Base-by-base conservation (phyloP, 2,329 filamentous ascomycete genomes). In the Exophiala alcalophila region DNA sequence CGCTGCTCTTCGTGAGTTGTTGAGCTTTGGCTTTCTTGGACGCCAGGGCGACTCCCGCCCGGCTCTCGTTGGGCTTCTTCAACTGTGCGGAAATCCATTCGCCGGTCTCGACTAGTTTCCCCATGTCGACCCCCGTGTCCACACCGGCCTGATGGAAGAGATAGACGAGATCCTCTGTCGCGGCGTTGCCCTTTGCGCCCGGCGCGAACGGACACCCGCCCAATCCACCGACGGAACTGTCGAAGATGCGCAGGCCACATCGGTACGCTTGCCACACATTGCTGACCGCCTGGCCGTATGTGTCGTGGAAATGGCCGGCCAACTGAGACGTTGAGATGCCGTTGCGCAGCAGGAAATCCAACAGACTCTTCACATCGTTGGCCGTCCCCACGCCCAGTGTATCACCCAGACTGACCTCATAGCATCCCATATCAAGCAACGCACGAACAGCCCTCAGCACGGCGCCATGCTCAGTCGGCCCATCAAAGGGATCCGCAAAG, bases 401-500 rank as follows among this genome's bases (percentile, higher is more conserved):
- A 59, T 95, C 90, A 5, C 88, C 89, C 1, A 95, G 77, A 1
- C 85, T 86, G 54, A 96, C 89, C 71, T 95, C 88, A 59, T 94
- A 87, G 14, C 87, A 90, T 12, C 90, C 90, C 72, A 91, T 86
- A 59, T 90, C 85, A 1, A 95, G 72, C 34, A 95, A 67, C 58
- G 72, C 80, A 47, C 71, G 69, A 58, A 46, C 76, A 50, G 42
- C 72, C 59, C 16, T 71, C 62, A 78, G 70, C 8, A 68, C 68
- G 33, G 73, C 69, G 0, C 71, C 65, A 31, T 71, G 67, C 0
- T 72, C 64, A 15, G 76, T 69, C 1, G 74, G 73, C 1, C 76
- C 76, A 54, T 77, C 73, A 50, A 74, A 70, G 2, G 68, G 68
- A 43, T 66, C 64, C 1, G 60, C 57, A 24, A 70, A 69, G 5